phyloP scores from a whole-genome alignment of 2,329 filamentous ascomycete species.

The Trichophyton verrucosum region DNA sequence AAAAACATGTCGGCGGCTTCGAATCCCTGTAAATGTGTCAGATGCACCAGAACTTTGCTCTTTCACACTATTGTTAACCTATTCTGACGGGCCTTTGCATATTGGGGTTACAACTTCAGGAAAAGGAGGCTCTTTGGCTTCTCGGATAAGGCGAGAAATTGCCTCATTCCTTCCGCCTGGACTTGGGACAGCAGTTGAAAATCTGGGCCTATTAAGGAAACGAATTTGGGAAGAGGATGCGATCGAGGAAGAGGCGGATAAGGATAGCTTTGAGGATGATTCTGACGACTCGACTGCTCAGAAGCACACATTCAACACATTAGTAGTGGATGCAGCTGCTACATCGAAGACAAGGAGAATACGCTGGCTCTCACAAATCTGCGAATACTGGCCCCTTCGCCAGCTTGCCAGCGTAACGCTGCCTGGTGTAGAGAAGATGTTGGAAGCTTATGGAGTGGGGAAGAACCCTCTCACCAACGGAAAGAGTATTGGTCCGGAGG shows the following conservation, averaged over 20 bases:
- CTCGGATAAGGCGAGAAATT: conserved; percentile 77
- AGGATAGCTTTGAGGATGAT: conserved; percentile 34
- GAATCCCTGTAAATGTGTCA: conserved; percentile 86
- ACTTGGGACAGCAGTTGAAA: conserved; percentile 63
- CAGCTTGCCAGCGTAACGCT: conserved; percentile 69
- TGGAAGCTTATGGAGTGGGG: conserved; percentile 52
- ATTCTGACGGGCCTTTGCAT: conserved; percentile 82
- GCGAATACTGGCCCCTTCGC: conserved; percentile 93
- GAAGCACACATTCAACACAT: conserved; percentile 67
- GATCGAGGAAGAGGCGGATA: conserved; percentile 33
- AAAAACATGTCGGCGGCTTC: conserved; percentile 58
- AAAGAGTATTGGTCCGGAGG: conserved; percentile 10
- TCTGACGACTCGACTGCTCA: conserved; percentile 45
- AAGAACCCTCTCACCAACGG: conserved; percentile 5
- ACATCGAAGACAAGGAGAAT: conserved; percentile 68
- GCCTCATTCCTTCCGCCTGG: conserved; percentile 62
- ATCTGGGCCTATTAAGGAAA: conserved; percentile 60
- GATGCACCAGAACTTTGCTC: conserved; percentile 79
- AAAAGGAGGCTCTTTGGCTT: conserved; percentile 83
- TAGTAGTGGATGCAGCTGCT: conserved; percentile 59
- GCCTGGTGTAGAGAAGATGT: conserved; percentile 60
- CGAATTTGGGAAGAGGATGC: conserved; percentile 65
- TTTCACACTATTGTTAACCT: conserved; percentile 77
- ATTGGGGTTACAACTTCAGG: conserved; percentile 94
- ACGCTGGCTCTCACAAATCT: conserved; percentile 89